phyloP scores from a whole-genome alignment of 2,329 filamentous ascomycete genomes.

The Sarocladiaceae sp. region DNA sequence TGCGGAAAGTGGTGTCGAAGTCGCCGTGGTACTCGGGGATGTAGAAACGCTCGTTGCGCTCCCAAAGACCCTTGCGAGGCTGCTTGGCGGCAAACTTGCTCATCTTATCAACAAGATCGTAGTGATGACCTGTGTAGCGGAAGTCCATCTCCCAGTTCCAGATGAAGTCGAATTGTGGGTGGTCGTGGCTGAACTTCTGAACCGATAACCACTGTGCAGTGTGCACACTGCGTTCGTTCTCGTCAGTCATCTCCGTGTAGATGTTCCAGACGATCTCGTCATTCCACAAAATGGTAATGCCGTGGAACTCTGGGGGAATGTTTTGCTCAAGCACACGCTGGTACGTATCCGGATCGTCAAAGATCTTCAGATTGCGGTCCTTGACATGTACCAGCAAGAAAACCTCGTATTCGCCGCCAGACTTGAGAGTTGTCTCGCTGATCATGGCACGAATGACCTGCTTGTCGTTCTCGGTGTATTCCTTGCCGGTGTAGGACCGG shows the following conservation, averaged over 20 bases:
- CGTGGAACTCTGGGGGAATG: constrained; percentile 63
- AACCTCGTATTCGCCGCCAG: constrained; percentile 75
- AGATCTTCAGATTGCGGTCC: constrained; percentile 51
- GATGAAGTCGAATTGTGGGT: constrained; percentile 73
- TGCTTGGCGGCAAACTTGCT: constrained; percentile 57
- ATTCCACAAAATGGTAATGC: constrained; percentile 69
- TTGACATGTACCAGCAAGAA: constrained; percentile 77
- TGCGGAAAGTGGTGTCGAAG: constrained; percentile 61
- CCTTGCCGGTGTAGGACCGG: constrained; percentile 67
- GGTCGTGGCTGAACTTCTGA: constrained; percentile 68
- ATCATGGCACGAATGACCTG: constrained; percentile 74
- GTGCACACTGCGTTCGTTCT: constrained; percentile 46
- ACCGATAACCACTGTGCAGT: constrained; percentile 64
- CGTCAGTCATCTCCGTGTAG: constrained; percentile 69
- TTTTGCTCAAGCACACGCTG: constrained; percentile 52
- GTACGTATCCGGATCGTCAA: constrained; percentile 53
- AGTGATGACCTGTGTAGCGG: constrained; percentile 73
- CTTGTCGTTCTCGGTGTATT: constrained; percentile 73
- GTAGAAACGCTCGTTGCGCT: constrained; percentile 66
- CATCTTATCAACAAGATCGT: constrained; percentile 67
- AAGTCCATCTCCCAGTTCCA: constrained; percentile 90
- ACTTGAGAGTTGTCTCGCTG: constrained; percentile 67
- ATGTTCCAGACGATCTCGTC: constrained; percentile 66
- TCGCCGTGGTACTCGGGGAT: constrained; percentile 62
- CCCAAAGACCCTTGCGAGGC: constrained; percentile 67